A percentile compares a stretch with the other conserved stretches of the same genome.
phyloP scores from a whole-genome alignment of 2,329 filamentous ascomycete genomes.

The Trichoderma harzianum region DNA sequence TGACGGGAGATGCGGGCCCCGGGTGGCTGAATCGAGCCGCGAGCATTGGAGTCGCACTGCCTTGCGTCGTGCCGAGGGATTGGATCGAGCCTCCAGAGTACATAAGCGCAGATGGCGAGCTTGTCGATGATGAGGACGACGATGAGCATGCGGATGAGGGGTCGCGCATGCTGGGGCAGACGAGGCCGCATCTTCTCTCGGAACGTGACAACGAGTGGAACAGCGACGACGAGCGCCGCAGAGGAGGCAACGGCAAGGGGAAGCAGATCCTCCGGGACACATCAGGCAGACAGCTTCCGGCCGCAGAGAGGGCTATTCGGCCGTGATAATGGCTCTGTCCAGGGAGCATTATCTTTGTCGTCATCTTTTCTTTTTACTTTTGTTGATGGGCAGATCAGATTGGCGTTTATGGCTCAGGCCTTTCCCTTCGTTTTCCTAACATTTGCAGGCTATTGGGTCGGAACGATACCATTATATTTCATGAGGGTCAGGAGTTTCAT shows the following conservation, averaged over 20 bases:
- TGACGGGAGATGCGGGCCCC: slow-evolving; percentile 69
- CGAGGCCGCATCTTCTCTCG: slow-evolving; percentile 32
- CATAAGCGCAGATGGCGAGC: slow-evolving; percentile 67
- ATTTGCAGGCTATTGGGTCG: slow-evolving; percentile 21
- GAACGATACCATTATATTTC: slow-evolving; percentile 27
- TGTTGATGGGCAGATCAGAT: neutral
- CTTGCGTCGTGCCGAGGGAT: slow-evolving; percentile 77
- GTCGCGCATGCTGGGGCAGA: slow-evolving; percentile 54
- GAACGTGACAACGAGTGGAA: slow-evolving; percentile 38
- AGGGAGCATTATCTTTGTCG: neutral
- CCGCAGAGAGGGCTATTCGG: slow-evolving; percentile 50
- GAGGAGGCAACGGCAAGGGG: slow-evolving; percentile 41
- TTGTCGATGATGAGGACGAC: slow-evolving; percentile 59
- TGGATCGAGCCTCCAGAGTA: slow-evolving; percentile 79
- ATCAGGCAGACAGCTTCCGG: slow-evolving; percentile 49
- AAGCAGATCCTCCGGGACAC: slow-evolving; percentile 47
- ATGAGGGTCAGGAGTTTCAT: slow-evolving; percentile 6
- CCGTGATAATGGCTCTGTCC: slow-evolving; percentile 17
- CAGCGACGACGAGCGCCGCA: slow-evolving; percentile 44
- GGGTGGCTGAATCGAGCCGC: slow-evolving; percentile 79
- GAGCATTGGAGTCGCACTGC: slow-evolving; percentile 75
- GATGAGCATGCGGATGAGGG: slow-evolving; percentile 49
- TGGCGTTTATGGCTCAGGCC: slow-evolving; percentile 26
- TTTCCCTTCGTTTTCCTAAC: slow-evolving; percentile 12
- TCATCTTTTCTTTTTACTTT: neutral